Percentiles rank a stretch among this genome's conserved stretches.
Evolutionary conservation across 768 basidiomycete genomes (phyloP).

Genomic region (Dioszegia hungarica): DNA sequence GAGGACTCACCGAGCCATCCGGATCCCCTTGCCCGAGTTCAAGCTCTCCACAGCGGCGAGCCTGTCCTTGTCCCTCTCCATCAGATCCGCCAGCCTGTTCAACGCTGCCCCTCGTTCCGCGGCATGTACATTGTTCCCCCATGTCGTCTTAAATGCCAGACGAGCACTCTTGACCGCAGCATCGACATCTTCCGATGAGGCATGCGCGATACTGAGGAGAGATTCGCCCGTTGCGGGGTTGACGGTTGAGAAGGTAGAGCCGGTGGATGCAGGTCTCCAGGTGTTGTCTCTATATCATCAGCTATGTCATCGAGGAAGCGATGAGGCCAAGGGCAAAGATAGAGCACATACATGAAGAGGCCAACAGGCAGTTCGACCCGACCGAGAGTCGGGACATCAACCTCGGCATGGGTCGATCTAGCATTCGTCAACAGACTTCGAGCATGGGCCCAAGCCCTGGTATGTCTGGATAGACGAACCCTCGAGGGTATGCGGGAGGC

Average conservation of each 20-base stretch:
- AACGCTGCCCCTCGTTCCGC: slow-evolving; percentile 57
- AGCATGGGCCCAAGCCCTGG: background rate
- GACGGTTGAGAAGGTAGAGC: slow-evolving; percentile 45
- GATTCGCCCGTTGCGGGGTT: slow-evolving; percentile 60
- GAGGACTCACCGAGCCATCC: slow-evolving; percentile 24
- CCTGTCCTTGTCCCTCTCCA: slow-evolving; percentile 61
- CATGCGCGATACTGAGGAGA: slow-evolving; percentile 55
- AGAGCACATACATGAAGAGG: slow-evolving; percentile 19
- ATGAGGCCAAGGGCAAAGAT: background rate
- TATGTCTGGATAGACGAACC: too few species aligned
- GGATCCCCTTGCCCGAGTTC: slow-evolving; percentile 59
- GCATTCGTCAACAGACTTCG: background rate
- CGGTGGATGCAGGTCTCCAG: slow-evolving; percentile 11
- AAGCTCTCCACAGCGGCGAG: slow-evolving; percentile 68
- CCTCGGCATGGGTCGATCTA: slow-evolving; percentile 11
- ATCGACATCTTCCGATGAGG: slow-evolving; percentile 67
- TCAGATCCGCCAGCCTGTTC: slow-evolving; percentile 60
- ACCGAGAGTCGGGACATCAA: slow-evolving; percentile 10
- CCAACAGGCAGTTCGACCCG: slow-evolving; percentile 16
- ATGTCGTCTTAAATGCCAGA: slow-evolving; percentile 50
- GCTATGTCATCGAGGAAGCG: too few species aligned
- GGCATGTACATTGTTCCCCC: slow-evolving; percentile 47
- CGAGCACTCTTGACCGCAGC: slow-evolving; percentile 57
- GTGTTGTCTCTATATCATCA: background rate
- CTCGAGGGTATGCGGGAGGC: too few species aligned